These are phyloP conservation scores for Turnera subulata DNA, from an alignment of 345 rosid genomes.

Conservation along the genomic window DNA sequence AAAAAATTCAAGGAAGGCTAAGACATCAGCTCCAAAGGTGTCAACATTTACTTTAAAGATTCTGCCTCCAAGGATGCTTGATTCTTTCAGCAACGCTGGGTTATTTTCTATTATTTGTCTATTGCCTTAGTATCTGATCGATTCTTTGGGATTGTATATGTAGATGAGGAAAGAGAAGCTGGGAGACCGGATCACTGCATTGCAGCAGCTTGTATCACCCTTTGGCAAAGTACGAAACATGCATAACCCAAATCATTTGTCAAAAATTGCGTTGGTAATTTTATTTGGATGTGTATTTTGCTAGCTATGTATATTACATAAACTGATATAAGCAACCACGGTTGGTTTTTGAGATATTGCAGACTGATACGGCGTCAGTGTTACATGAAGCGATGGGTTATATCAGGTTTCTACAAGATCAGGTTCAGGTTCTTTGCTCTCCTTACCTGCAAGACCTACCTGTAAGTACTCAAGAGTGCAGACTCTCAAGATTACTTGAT, in stretches of 20 bases:
- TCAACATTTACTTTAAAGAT: background rate
- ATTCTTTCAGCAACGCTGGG: background rate
- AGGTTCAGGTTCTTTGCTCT: constrained; percentile 79
- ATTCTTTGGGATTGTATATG: background rate
- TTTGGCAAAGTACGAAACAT: constrained; percentile 64
- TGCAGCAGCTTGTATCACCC: constrained; percentile 91
- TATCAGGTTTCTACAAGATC: constrained; percentile 88
- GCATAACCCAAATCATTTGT: background rate
- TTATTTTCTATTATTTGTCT: background rate
- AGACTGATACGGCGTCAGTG: constrained; percentile 97
- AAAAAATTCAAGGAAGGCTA: constrained; percentile 42
- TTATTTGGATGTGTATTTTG: background rate
- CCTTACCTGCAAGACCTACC: constrained; percentile 61
- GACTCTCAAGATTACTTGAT: background rate
- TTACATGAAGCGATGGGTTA: constrained; percentile 97
- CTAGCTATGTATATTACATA: background rate
- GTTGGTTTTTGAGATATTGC: constrained; percentile 23
- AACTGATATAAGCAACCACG: background rate
- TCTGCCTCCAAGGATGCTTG: background rate
- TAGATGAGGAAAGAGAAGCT: constrained; percentile 64
- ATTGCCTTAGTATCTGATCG: background rate
- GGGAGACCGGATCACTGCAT: constrained; percentile 70
- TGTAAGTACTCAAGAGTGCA: constrained; percentile 24
- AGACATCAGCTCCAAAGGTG: constrained; percentile 51
- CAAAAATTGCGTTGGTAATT: background rate